phyloP scores from a whole-genome alignment of 2,329 filamentous ascomycete genomes.

The Colletotrichum musicola region DNA sequence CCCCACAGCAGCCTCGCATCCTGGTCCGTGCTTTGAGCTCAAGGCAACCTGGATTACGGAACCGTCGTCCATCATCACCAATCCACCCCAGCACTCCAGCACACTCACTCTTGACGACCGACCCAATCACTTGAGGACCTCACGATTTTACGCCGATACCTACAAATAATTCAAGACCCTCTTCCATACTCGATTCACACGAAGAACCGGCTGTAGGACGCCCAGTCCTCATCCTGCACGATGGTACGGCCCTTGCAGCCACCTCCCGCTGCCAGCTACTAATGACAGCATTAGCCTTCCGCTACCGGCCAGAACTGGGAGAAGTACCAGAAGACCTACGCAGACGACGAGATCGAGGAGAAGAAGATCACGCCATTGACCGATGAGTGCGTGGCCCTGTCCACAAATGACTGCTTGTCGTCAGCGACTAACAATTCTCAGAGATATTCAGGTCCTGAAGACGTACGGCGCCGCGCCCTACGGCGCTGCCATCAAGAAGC shows the following conservation, averaged over 20 bases:
- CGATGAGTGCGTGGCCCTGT: constrained; percentile 80
- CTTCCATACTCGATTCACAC: background rate
- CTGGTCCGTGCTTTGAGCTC: constrained; percentile 41
- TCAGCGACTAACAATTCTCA: constrained; percentile 54
- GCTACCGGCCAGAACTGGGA: constrained; percentile 96
- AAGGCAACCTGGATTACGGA: constrained; percentile 45
- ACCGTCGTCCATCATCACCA: constrained; percentile 41
- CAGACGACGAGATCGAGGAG: constrained; percentile 96
- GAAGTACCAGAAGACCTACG: constrained; percentile 98
- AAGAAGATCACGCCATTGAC: constrained; percentile 99
- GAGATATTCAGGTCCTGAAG: constrained; percentile 99
- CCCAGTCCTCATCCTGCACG: constrained; percentile 50
- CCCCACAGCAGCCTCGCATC: constrained; percentile 41
- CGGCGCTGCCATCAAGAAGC: constrained; percentile 91
- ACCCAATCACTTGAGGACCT: constrained; percentile 16
- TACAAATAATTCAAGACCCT: background rate
- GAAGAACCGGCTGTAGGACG: constrained; percentile 38
- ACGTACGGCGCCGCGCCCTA: constrained; percentile 98
- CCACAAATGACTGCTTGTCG: constrained; percentile 42
- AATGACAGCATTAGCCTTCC: constrained; percentile 77
- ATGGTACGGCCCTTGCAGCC: constrained; percentile 53
- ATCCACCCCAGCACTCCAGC: constrained; percentile 21
- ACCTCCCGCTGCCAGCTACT: constrained; percentile 42
- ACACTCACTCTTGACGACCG: constrained; percentile 24
- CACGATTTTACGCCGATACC: constrained; percentile 22